A percentile compares a stretch with the other conserved stretches of the same genome.
Evolutionary conservation across 306 rosid genomes (phyloP).

Genomic region (Trifolium pratense): DNA sequence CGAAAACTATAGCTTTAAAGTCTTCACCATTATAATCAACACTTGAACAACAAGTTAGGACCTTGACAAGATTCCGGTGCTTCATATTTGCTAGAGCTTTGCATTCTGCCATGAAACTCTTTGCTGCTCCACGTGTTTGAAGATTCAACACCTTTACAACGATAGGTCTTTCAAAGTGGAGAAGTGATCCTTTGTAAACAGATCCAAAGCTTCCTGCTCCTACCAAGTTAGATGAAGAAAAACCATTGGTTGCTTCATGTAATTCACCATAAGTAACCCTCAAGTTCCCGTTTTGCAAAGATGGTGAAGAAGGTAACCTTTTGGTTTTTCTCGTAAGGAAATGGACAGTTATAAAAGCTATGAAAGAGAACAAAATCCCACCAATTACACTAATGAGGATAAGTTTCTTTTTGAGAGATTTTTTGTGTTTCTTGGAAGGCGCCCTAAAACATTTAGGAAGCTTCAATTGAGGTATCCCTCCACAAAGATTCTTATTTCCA

Average conservation of each 20-base stretch:
- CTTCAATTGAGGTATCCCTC: constrained; percentile 44
- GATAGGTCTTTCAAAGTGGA: neutral
- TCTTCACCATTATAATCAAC: constrained; percentile 42
- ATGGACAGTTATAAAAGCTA: neutral
- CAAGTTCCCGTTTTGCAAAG: neutral
- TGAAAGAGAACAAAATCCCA: neutral
- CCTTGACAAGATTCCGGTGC: constrained; percentile 45
- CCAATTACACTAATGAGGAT: constrained; percentile 12
- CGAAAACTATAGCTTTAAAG: constrained; percentile 47
- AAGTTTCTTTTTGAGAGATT: neutral
- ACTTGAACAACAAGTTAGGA: constrained; percentile 45
- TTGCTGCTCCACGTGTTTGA: constrained; percentile 41
- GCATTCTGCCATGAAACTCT: constrained; percentile 48
- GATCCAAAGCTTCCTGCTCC: constrained; percentile 42
- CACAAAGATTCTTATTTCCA: constrained; percentile 47
- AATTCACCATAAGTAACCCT: neutral
- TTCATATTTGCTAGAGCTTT: constrained; percentile 34
- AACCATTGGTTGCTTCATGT: neutral
- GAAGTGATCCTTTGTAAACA: constrained; percentile 34
- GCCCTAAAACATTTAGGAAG: constrained; percentile 14
- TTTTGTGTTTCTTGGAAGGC: neutral
- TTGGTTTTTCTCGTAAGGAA: constrained; percentile 4
- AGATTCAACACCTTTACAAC: constrained; percentile 50
- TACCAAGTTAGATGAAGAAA: neutral
- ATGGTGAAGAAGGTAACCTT: neutral